Base-by-base conservation (phyloP, 2,329 filamentous ascomycete genomes). In the Biscogniauxia sp. region DNA sequence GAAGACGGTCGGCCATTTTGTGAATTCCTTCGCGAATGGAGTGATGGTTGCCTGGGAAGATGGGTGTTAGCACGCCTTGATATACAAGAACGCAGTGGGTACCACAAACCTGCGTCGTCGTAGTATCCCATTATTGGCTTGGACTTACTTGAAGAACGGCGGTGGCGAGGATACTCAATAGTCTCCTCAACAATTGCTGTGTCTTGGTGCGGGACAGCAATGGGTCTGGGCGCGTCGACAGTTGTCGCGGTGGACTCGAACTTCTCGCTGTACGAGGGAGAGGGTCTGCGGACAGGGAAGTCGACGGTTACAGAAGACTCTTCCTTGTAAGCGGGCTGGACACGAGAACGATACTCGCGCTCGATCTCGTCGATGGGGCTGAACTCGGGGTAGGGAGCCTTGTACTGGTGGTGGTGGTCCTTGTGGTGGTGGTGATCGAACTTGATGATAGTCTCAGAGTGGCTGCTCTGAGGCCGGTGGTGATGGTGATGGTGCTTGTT, bases 401-500 rank as follows among this genome's bases (percentile, higher is more conserved):
- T 32, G 28, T 32, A 7, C 28, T 32, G 28, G 11, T 32, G 28
- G 28, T 32, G 28, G 28, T 32, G 28, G 28, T 32, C 77, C 64
- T 78, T 75, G 72, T 79, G 77, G 69, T 77, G 75, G 67, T 81
- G 81, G 67, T 81, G 81, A 76, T 90, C 82, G 73, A 88, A 80
- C 78, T 91, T 85, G 76, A 91, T 78, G 75, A 86, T 85, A 76
- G 85, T 82, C 76, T 89, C 85, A 72, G 83, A 79, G 80, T 86
- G 87, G 71, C 69, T 72, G 72, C 77, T 73, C 59, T 66, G 56
- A 41, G 64, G 59, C 54, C 58, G 55, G 37, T 61, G 37, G 45
- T 64, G 64, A 53, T 68, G 66, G 61, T 66, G 65, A 59, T 68
- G 57, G 25, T 63, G 49, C 55, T 62, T 58, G 11, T 62, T 60